A percentile compares a stretch with the other conserved stretches of the same genome.
phyloP scores from a whole-genome alignment of 352 stramenopile species.

The Phytophthora citricola region DNA sequence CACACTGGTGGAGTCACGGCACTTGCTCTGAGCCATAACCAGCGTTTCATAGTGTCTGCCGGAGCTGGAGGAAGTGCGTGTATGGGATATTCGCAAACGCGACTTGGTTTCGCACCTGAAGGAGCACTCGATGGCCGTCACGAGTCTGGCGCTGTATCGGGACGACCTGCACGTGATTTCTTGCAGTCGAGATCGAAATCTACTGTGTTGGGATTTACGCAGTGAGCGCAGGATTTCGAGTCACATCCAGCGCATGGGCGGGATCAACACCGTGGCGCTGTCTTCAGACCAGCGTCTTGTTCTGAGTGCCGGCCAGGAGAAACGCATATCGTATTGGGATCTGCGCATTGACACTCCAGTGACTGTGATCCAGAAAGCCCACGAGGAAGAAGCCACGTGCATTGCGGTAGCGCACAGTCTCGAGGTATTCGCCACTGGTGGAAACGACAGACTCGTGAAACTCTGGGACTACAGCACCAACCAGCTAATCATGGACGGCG shows the following conservation, averaged over 20 bases:
- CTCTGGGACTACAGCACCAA: slow-evolving; percentile 82
- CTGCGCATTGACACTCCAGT: slow-evolving; percentile 87
- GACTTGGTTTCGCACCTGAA: slow-evolving; percentile 93
- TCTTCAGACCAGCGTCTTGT: slow-evolving; percentile 88
- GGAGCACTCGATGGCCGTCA: slow-evolving; percentile 91
- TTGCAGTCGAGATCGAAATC: slow-evolving; percentile 88
- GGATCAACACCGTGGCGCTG: slow-evolving; percentile 93
- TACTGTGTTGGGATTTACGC: slow-evolving; percentile 94
- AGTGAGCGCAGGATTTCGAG: slow-evolving; percentile 85
- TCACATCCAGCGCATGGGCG: slow-evolving; percentile 94
- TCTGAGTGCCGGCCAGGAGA: slow-evolving; percentile 92
- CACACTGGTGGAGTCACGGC: slow-evolving; percentile 91
- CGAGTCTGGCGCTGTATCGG: slow-evolving; percentile 84
- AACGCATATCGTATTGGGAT: slow-evolving; percentile 94
- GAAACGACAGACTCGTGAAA: slow-evolving; percentile 88
- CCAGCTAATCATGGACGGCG: slow-evolving; percentile 71
- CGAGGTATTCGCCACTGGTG: slow-evolving; percentile 88
- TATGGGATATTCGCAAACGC: slow-evolving; percentile 94
- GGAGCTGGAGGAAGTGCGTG: slow-evolving; percentile 88
- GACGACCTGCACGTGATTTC: slow-evolving; percentile 93
- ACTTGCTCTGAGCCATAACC: slow-evolving; percentile 91
- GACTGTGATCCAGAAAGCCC: slow-evolving; percentile 73
- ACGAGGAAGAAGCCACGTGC: slow-evolving; percentile 89
- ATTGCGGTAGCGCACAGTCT: slow-evolving; percentile 89
- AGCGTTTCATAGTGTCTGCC: slow-evolving; percentile 86